phyloP scores from a whole-genome alignment of 1,139 yeast genomes.

The Candida sp. region DNA sequence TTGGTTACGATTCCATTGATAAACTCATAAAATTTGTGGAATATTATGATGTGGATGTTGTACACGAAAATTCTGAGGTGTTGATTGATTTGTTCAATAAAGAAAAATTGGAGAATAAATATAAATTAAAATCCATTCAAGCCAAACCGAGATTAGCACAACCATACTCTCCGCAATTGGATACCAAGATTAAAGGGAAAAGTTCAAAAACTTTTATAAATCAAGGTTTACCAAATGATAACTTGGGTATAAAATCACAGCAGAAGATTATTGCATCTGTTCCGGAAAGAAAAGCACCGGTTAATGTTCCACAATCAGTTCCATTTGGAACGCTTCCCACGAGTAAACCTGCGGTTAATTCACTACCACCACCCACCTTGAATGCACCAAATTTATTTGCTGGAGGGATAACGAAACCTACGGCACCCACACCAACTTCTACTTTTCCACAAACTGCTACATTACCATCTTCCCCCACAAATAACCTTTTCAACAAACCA shows the following conservation, averaged over 20 bases:
- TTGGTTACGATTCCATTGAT: constrained; percentile 64
- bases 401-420: not conserved
- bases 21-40: constrained; percentile 56
- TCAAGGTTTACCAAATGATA: constrained; percentile 31
- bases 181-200: constrained; percentile 40
- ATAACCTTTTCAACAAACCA: not conserved
- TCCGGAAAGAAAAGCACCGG: not conserved
- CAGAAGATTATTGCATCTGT: constrained; percentile 2
- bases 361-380: not conserved
- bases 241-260: constrained; percentile 16
- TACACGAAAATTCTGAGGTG: constrained; percentile 30
- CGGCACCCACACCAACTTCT: not conserved
- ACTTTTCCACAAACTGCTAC: not conserved
- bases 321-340: constrained; percentile 4
- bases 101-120: constrained; percentile 38
- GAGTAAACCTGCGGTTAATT: constrained; percentile 4
- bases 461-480: not conserved
- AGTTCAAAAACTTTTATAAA: constrained; percentile 32
- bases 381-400: too few relatives aligned
- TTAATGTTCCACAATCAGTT: not conserved
- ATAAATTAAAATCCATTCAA: constrained; percentile 39
- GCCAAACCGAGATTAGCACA: constrained; percentile 55
- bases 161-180: constrained; percentile 53
- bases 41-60: constrained; percentile 59
- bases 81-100: constrained; percentile 57